phyloP scores from a whole-genome alignment of 768 basidiomycete genomes.

The Hortiboletus flavorubellus region DNA sequence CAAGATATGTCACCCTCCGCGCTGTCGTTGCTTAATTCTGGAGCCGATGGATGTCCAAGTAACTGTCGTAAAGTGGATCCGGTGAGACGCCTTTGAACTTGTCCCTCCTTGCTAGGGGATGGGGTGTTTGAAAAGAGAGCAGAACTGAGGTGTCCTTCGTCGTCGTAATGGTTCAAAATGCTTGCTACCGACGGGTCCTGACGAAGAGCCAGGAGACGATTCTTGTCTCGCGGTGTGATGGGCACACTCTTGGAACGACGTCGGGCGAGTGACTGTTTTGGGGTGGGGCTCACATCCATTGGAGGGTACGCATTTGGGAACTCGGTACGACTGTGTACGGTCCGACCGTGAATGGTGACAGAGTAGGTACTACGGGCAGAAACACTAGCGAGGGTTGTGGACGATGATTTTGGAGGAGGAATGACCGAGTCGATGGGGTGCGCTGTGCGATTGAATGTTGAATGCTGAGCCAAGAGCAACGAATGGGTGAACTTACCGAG shows the following conservation, averaged over 20 bases:
- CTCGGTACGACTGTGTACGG: conserved; percentile 57
- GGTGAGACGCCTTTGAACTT: conserved; percentile 54
- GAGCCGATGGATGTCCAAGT: conserved; percentile 50
- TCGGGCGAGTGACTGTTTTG: conserved; percentile 25
- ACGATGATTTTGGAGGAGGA: conserved; percentile 47
- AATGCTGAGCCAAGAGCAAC: neutral
- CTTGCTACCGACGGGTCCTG: conserved; percentile 79
- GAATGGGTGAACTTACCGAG: conserved; percentile 54
- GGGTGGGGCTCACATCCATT: conserved; percentile 27
- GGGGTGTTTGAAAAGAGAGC: conserved; percentile 64
- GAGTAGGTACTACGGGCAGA: conserved; percentile 61
- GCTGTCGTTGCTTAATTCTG: conserved; percentile 31
- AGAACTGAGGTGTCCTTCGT: conserved; percentile 59
- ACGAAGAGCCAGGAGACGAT: conserved; percentile 56
- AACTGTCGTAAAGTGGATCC: conserved; percentile 75
- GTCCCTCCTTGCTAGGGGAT: conserved; percentile 35
- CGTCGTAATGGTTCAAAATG: conserved; percentile 69
- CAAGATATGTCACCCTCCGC: conserved; percentile 78
- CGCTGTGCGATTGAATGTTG: conserved; percentile 33
- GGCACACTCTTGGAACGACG: conserved; percentile 34
- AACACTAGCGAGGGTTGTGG: conserved; percentile 50
- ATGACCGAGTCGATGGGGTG: conserved; percentile 65
- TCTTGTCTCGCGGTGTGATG: conserved; percentile 44
- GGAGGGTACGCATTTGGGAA: conserved; percentile 60
- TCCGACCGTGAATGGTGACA: conserved; percentile 67